Base-by-base conservation (phyloP, 768 basidiomycete species). In the Mycena pura region DNA sequence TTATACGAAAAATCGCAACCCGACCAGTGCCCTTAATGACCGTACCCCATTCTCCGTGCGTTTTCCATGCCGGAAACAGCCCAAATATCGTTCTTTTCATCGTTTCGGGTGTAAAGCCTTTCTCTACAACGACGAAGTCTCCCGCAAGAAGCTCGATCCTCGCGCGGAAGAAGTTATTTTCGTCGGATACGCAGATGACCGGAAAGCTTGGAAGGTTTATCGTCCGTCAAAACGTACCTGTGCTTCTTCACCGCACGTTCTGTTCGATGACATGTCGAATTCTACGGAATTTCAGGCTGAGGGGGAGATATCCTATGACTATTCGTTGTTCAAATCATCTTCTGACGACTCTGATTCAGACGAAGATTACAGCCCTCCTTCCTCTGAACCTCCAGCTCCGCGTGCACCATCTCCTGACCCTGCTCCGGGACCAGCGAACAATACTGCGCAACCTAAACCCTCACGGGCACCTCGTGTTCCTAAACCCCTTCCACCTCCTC, bases 71-170 rank as follows among this genome's bases (percentile, higher is more conserved):
- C 29, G 41, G 48, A 28, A 55, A 34, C 68, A 68, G 25, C 68
- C 63, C 2, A 24, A 64, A n/a, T 32, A 71, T 13, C 17, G 45
- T 5, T 39, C 57, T 31, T 41, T 74, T 19, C 65, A 59, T 10
- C 55, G 56, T 3, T 74, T 72, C 54, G 72, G 73, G 0, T 70
- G 69, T 43, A 40, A 48, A 11, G 68, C 68, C 3, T 67, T 53
- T n/a, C 61, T 68, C 2, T 48, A 46, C 46, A 49, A 56, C 28
- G 47, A 57, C 63, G 21, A 56, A 19, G 36, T 28, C 22, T 34
- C 56, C 9, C 44, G 31, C 17, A 69, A 32, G 53, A 55, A 71
- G 36, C 69, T 70, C n/a, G 60, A 67, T 29, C 29, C 27, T 32
- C 53, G 43, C 17, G 49, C 49, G 13, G 32, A 56, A n/a, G 49